Percentiles rank a stretch among this genome's conserved stretches.
These are phyloP conservation scores for Thalassiosira tumida DNA, from an alignment of 352 stramenopile genomes.

Conservation along the genomic window DNA sequence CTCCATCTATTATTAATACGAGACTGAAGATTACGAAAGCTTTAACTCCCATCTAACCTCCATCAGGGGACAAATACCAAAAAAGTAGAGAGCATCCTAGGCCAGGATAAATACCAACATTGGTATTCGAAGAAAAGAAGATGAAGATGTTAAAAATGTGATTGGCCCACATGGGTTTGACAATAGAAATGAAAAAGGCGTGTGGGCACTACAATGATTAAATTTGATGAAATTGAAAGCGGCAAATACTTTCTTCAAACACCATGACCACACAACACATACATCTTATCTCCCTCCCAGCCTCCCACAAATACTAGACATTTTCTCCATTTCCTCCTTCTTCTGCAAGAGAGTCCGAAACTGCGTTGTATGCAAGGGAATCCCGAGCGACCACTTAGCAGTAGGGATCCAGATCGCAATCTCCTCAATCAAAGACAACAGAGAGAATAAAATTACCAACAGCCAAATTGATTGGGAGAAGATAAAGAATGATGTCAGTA, in stretches of 20 bases:
- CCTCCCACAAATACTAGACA: conserved; percentile 2
- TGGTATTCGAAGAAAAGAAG: conserved; percentile 9
- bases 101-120: conserved; percentile 36
- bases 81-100: background rate
- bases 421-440: background rate
- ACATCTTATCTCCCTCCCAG: background rate
- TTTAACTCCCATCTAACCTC: background rate
- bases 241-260: background rate
- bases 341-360: background rate
- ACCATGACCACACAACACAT: background rate
- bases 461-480: background rate
- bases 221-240: background rate
- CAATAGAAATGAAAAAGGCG: conserved; percentile 42
- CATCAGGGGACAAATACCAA: background rate
- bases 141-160: background rate
- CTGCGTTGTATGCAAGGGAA: background rate
- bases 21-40: background rate
- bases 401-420: background rate
- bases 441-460: background rate
- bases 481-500: background rate
- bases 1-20: conserved; percentile 27
- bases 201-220: background rate
- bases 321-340: background rate
- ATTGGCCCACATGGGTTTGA: conserved; percentile 32
- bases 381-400: conserved; percentile 6